phyloP scores from a whole-genome alignment of 176 grass and related monocot species.

The Avena eriantha region DNA sequence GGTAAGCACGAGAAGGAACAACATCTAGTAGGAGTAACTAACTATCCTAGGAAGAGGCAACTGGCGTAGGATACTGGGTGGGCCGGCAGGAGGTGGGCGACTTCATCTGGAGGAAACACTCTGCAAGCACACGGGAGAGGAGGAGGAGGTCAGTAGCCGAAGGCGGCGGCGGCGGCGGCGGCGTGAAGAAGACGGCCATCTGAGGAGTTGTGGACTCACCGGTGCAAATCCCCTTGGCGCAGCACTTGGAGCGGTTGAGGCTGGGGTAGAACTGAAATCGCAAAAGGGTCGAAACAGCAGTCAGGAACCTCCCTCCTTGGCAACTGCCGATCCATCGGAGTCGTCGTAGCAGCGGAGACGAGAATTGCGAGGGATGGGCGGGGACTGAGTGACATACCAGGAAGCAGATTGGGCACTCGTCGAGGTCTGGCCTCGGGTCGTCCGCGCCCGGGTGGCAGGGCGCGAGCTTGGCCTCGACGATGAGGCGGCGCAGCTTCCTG shows the following conservation, averaged over 20 bases:
- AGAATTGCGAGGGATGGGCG: no score
- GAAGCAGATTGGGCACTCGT: constrained; percentile 98
- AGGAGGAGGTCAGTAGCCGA: background rate
- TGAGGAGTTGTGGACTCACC: constrained; percentile 37
- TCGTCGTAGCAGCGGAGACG: no score
- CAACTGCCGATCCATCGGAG: background rate
- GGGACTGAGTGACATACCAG: constrained; percentile 40
- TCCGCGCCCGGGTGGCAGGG: constrained; percentile 83
- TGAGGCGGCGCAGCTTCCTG: constrained; percentile 85
- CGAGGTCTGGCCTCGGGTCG: constrained; percentile 65
- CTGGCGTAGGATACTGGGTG: constrained; percentile 71
- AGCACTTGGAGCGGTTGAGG: constrained; percentile 93
- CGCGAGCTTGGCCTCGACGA: constrained; percentile 90
- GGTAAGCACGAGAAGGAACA: background rate
- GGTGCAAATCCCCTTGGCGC: constrained; percentile 92
- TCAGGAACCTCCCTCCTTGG: background rate
- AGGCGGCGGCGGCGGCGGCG: background rate
- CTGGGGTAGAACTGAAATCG: constrained; percentile 78
- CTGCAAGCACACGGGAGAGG: constrained; percentile 39
- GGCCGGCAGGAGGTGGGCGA: constrained; percentile 64
- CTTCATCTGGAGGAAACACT: constrained; percentile 99
- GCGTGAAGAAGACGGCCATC: background rate
- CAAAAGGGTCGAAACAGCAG: background rate
- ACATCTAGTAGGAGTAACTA: background rate
- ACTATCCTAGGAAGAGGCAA: background rate